These are phyloP conservation scores for Casaregolazyma lundiana DNA, from an alignment of 1,139 yeast species.

Conservation along the genomic window DNA sequence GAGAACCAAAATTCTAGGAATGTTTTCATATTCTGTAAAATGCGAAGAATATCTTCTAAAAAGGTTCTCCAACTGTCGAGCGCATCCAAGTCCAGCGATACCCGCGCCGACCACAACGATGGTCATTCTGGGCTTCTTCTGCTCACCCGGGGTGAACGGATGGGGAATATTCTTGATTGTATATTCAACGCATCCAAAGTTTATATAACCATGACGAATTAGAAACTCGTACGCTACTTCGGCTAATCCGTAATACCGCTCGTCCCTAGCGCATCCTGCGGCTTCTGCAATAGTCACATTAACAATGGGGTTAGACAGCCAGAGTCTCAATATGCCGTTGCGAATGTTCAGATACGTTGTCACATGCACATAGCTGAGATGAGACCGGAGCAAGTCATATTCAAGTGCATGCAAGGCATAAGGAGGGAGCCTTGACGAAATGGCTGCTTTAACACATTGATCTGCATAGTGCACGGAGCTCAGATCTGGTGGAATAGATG, in stretches of 20 bases:
- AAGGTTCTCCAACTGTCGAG: conserved; percentile 39
- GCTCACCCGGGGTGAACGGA: conserved; percentile 19
- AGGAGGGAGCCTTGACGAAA: conserved; percentile 39
- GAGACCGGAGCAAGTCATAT: conserved; percentile 33
- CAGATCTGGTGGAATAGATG: conserved; percentile 38
- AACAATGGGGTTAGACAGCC: conserved; percentile 42
- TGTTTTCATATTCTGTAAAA: conserved; percentile 35
- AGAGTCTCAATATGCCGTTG: conserved; percentile 40
- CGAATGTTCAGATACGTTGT: conserved; percentile 41
- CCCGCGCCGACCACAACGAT: conserved; percentile 42
- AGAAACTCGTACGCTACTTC: conserved; percentile 42
- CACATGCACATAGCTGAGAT: conserved; percentile 36
- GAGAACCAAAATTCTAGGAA: conserved; percentile 37
- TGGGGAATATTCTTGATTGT: conserved; percentile 20
- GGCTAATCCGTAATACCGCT: conserved; percentile 38
- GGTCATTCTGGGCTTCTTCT: conserved; percentile 35
- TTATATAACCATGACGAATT: conserved; percentile 40
- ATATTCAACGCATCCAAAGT: conserved; percentile 39
- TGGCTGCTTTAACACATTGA: conserved; percentile 40
- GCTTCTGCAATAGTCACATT: conserved; percentile 41
- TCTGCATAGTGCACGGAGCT: conserved; percentile 36
- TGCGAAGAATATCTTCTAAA: conserved; percentile 33
- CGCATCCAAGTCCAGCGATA: conserved; percentile 41
- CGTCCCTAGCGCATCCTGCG: conserved; percentile 41
- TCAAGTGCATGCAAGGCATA: conserved; percentile 35